Base-by-base conservation (phyloP, 108 stramenopile genomes). In the Cyclostephanos tholiformis region DNA sequence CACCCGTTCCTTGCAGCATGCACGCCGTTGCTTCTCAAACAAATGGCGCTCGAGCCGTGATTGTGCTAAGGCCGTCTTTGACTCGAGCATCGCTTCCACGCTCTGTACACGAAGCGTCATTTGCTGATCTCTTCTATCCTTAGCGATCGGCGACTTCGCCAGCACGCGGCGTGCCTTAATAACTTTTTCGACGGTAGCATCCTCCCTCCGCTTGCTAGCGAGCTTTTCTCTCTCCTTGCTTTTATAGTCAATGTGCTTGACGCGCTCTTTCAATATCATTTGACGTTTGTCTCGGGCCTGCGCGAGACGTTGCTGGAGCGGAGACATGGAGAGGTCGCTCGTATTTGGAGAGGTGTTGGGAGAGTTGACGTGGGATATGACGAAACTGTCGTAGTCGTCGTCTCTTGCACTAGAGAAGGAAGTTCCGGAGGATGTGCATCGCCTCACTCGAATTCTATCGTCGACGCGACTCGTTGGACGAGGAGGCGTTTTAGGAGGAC, bases 21-120 rank as follows among this genome's bases (percentile, higher is more conserved):
- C 71, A 19, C 71, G 55, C 17, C 38, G 58, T 36, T 79, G 77
- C 69, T 72, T 79, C 60, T 66, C 64, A 9, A 59, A 22, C 65
- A 79, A 51, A 41, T 71, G 27, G 14, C 11, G 10, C 58, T 61
- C 44, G 25, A 71, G 25, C 38, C 65, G 44, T 17, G 12, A 30
- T 35, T 49, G 65, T 0, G 77, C 69, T 16, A 12, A 13, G 14
- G 41, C 43, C 23, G 44, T 55, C 63, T 53, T 69, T 16, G 39
- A 44, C 50, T 78, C 53, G 20, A 71, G 35, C 12, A n/a, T 22
- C 19, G 69, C 62, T 6, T 60, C 64, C 22, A 58, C 38, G 38
- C 52, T 57, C 22, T 48, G 65, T 6, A 58, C 63, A 3, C 67
- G 56, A 30, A 46, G 65, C 22, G 57, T 6, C 43, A 50, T 52